A percentile compares a stretch with the other conserved stretches of the same genome.
Conservation (phyloP, 306 rosid genomes). For the Rosa chinensis region DNA sequence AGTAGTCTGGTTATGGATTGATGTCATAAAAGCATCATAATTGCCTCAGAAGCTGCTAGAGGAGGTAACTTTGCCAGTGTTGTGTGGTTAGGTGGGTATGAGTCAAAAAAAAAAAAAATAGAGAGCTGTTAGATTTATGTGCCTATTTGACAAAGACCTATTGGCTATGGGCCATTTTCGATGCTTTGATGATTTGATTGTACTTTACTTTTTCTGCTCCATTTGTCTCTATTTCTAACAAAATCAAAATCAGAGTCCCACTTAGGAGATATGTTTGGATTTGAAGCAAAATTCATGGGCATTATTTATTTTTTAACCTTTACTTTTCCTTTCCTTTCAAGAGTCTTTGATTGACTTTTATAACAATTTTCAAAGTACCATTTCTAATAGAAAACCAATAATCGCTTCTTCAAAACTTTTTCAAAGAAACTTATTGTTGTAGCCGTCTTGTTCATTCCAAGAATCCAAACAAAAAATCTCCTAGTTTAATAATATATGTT, state of each 20-base stretch:
- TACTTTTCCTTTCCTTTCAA: background rate
- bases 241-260: constrained; percentile 50
- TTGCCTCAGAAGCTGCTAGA: constrained; percentile 15
- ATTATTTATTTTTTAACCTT: constrained; percentile 18
- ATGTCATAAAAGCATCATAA: constrained; percentile 45
- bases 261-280: constrained; percentile 38
- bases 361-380: background rate
- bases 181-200: constrained; percentile 24
- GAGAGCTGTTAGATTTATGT: background rate
- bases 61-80: background rate
- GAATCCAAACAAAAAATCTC: background rate
- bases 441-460: constrained; percentile 14
- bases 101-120: background rate
- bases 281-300: constrained; percentile 33
- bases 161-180: background rate
- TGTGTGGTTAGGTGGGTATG: constrained; percentile 14
- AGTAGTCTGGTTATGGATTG: constrained; percentile 14
- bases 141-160: constrained; percentile 24
- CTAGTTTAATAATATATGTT: background rate
- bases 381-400: background rate
- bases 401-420: constrained; percentile 11
- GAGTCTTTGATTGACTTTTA: background rate
- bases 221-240: constrained; percentile 32
- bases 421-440: background rate
- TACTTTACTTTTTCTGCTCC: constrained; percentile 13